Base-by-base conservation (phyloP, 192 early-diverging fungal species). In the Backusella macrospora region DNA sequence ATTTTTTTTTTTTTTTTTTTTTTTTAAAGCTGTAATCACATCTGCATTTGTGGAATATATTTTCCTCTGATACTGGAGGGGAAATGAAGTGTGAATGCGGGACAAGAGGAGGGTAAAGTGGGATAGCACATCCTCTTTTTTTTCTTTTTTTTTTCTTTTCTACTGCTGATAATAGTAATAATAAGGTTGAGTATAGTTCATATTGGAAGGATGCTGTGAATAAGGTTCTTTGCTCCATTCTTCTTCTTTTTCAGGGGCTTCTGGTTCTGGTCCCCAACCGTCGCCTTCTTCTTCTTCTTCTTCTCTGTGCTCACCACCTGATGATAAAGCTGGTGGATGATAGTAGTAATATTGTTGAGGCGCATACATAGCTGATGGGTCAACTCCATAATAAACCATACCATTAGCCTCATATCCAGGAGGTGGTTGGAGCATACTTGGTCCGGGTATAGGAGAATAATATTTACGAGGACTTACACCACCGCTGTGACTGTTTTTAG, bases 351-450 rank as follows among this genome's bases (percentile, higher is more conserved):
- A 75, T 39, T 47, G 48, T 8, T 68, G 67, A 13, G 65, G 65
- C 6, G 43, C 10, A 59, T 71, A 73, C 62, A 76, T 71, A 0
- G 71, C 64, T n/a, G 63, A 66, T 3, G 76, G 64, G 34, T 73
- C 72, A 38, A 72, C 65, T 13, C 65, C 65, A 46, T 78, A 78
- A 70, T 78, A 78, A 15, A 78, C 72, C 76, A 78, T 78, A 16
- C 76, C 76, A 39, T 78, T 78, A 1, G 76, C 71, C 48, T 78
- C 76, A 76, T 64, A 72, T 0, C 69, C 69, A 59, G 69, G 69
- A 55, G 69, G 49, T 8, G 16, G 26, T 7, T 71, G 48, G 7
- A 49, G 48, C 38, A 16, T 2, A 64, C 44, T 68, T 5, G 21
- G 26, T 34, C 67, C 45, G 23, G 43, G 69, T n/a, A 69, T 63